Evolutionary conservation across 805 yeast species (phyloP).

Genomic region (Candida railenensis): DNA sequence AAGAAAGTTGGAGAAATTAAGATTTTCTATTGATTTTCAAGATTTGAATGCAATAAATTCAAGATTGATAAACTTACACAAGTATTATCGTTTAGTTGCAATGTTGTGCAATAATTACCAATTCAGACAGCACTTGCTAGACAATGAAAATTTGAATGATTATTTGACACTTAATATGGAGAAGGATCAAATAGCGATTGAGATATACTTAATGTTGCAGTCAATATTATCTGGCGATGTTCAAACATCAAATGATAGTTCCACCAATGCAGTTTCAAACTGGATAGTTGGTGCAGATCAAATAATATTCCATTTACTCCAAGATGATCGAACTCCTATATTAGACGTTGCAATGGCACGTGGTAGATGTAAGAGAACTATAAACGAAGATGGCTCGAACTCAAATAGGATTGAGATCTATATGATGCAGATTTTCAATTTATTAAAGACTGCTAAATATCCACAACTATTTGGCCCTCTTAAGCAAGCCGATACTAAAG

Average conservation of each 20-base stretch:
- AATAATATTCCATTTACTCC: constrained; percentile 38
- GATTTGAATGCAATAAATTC: constrained; percentile 51
- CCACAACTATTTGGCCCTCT: constrained; percentile 35
- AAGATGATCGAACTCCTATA: constrained; percentile 40
- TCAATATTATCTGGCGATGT: constrained; percentile 37
- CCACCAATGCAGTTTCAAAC: constrained; percentile 21
- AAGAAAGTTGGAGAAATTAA: constrained; percentile 62
- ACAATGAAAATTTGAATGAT: constrained; percentile 49
- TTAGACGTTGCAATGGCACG: constrained; percentile 36
- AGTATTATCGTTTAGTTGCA: constrained; percentile 40
- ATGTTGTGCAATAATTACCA: constrained; percentile 46
- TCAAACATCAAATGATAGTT: constrained; percentile 8
- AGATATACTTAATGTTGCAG: constrained; percentile 34
- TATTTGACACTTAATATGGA: constrained; percentile 34
- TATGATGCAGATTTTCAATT: constrained; percentile 38
- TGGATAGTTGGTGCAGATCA: constrained; percentile 42
- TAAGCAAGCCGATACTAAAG: constrained; percentile 4
- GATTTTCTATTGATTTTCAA: constrained; percentile 68
- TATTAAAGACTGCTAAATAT: constrained; percentile 29
- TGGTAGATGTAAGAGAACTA: constrained; percentile 30
- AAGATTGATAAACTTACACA: constrained; percentile 50
- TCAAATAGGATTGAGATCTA: constrained; percentile 33
- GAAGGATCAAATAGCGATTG: constrained; percentile 32
- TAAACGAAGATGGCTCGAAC: constrained; percentile 42
- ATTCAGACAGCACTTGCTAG: constrained; percentile 48